phyloP scores from a whole-genome alignment of 768 basidiomycete species.

The Sporobolomyces phaffii region DNA sequence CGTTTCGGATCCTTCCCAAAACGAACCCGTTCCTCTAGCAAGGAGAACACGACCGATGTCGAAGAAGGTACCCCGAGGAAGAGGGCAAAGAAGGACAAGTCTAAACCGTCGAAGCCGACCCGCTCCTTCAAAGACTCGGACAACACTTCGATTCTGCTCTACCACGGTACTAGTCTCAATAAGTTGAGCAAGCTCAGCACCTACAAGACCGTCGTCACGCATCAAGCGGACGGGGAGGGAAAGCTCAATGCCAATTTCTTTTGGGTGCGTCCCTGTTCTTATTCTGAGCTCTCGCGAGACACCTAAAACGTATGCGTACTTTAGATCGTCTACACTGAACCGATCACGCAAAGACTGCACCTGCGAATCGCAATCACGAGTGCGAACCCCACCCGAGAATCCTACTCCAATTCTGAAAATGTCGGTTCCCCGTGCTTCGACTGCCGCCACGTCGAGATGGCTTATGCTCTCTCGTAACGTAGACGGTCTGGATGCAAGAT shows the following conservation, averaged over 20 bases:
- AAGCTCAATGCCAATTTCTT: background rate
- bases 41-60: too few species aligned
- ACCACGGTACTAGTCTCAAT: too few species aligned
- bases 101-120: too few species aligned
- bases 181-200: too few species aligned
- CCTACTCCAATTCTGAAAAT: background rate
- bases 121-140: background rate
- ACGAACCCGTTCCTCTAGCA: too few species aligned
- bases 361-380: slow-evolving; percentile 3
- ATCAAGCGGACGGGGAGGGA: too few species aligned
- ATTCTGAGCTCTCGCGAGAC: background rate
- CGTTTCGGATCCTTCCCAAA: background rate
- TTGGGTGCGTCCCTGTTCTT: background rate
- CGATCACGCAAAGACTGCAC: background rate
- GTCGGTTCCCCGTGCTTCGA: background rate
- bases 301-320: background rate
- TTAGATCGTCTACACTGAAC: background rate
- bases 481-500: slow-evolving; percentile 3
- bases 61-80: too few species aligned
- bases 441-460: background rate
- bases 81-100: too few species aligned
- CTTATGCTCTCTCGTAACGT: too few species aligned
- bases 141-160: too few species aligned
- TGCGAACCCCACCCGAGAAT: background rate
- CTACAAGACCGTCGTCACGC: background rate